Conservation (phyloP, 106 monocot species). For the Allium cepa region DNA sequence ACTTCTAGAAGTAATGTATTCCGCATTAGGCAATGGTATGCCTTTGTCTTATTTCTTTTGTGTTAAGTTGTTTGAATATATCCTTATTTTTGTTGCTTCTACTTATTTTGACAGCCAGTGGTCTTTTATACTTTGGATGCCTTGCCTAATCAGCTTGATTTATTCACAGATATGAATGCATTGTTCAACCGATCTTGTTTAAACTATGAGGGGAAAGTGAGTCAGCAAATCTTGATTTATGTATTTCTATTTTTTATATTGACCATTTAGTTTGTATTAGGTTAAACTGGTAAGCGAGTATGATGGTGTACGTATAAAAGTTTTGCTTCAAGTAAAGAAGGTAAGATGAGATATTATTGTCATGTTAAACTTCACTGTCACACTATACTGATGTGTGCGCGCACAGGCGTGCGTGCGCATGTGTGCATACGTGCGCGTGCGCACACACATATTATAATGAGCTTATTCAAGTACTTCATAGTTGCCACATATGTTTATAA, state of each 20-base stretch:
- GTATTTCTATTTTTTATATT: not conserved
- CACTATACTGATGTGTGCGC: too few relatives aligned
- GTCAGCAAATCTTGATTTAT: not conserved
- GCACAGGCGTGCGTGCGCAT: too few relatives aligned
- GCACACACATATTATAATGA: not conserved
- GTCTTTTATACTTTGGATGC: not conserved
- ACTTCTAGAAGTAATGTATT: conserved; percentile 87
- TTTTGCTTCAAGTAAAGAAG: conserved; percentile 67
- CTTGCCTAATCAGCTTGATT: conserved; percentile 1
- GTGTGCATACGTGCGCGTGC: too few relatives aligned
- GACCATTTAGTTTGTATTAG: conserved; percentile 25
- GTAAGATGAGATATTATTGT: conserved; percentile 16
- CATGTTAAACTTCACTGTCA: not conserved
- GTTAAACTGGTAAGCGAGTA: conserved; percentile 54
- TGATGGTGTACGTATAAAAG: conserved; percentile 83
- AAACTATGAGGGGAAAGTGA: conserved; percentile 92
- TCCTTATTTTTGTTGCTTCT: not conserved
- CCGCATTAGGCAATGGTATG: conserved; percentile 87
- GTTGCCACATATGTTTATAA: not conserved
- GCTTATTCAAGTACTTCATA: not conserved
- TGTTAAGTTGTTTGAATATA: not conserved
- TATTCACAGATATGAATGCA: conserved; percentile 76
- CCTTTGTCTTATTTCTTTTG: not conserved
- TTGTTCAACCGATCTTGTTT: conserved; percentile 64
- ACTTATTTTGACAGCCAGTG: not conserved